Evolutionary conservation across 2,329 filamentous ascomycete genomes (phyloP), one percentile per base, ranked within the genome.

Genomic region (Trichoderma sp.): DNA sequence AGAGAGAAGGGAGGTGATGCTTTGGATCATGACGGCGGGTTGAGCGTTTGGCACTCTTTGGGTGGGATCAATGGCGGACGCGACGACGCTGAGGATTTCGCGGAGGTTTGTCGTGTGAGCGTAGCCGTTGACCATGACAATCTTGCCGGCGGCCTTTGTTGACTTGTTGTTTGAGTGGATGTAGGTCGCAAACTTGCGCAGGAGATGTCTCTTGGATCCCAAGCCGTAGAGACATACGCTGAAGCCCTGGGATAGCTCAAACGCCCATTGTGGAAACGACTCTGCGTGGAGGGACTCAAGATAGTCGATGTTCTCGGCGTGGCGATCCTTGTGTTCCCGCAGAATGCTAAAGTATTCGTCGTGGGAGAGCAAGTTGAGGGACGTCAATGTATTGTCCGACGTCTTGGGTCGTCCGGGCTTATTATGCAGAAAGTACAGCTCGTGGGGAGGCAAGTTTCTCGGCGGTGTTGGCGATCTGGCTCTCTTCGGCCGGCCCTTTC

Each of bases 341-440:
- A 94, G 86, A 60, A 85, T 78, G 62, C 90, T 88, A 80, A 97
- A 97, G 84, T 97, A 99, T 82, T 98, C 95, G 75, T 98, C 95
- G 81, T 98, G 95, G 1, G 94, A 95, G 75, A 98, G 91, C 12
- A 98, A 87, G 4, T 91, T 87, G 41, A 97, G 86, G 5, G 93
- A 91, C 0, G 93, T 89, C 6, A 98, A 87, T 0, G 91, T 97
- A 78, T 97, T 97, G 81, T 94, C 93, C 1, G 95, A 98, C 0
- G 96, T 98, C 84, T 95, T 95, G 62, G 91, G 88, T 4, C 91
- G 89, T 2, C 94, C 95, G 0, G 94, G 92, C 65, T 94, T 92
- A 82, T 97, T 98, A 81, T 98, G 94, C 81, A 93, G 94, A 83
- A 99, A 98, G 86, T 97, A 99, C 78, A 93, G 90, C 83, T 98